A percentile compares a stretch with the other conserved stretches of the same genome.
Evolutionary conservation across 768 basidiomycete genomes (phyloP).

Genomic region (Porphyrellus cyaneotinctus): DNA sequence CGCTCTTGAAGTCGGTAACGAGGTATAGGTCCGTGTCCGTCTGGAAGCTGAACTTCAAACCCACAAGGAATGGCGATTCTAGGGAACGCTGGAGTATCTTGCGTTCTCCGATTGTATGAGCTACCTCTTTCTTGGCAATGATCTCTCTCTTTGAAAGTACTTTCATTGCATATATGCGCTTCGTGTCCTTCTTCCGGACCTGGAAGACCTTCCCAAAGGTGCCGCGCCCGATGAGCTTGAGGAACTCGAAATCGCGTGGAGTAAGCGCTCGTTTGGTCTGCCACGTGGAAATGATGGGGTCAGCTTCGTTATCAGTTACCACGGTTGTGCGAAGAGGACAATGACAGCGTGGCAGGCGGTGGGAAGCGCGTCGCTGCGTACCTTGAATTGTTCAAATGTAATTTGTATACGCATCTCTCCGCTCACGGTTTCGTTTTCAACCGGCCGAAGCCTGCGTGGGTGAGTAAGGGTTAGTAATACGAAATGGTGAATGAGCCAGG

Average conservation of each 20-base stretch:
- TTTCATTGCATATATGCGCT: conserved; percentile 99
- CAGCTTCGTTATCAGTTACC: conserved; percentile 19
- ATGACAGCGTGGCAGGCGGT: conserved; percentile 22
- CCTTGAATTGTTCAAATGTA: conserved; percentile 89
- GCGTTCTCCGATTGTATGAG: conserved; percentile 98
- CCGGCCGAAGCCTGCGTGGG: conserved; percentile 57
- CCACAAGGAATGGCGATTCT: conserved; percentile 95
- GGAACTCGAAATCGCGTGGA: conserved; percentile 97
- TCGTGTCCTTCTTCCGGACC: conserved; percentile 96
- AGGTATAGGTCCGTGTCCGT: conserved; percentile 93
- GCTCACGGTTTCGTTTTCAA: conserved; percentile 77
- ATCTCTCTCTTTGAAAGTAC: conserved; percentile 99
- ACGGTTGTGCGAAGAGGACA: conserved; percentile 23
- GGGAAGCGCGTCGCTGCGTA: conserved; percentile 32
- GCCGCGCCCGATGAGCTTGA: conserved; percentile 96
- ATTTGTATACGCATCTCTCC: conserved; percentile 95
- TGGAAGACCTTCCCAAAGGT: conserved; percentile 99
- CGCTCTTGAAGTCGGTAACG: conserved; percentile 98
- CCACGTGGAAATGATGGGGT: conserved; percentile 15
- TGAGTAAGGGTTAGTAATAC: conserved; percentile 13
- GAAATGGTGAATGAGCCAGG: conserved; percentile 12
- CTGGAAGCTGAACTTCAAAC: conserved; percentile 97
- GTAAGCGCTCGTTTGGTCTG: conserved; percentile 83
- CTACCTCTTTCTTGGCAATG: conserved; percentile 97
- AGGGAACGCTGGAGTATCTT: conserved; percentile 94